Evolutionary conservation across 768 basidiomycete species (phyloP).

Genomic region (Trametes coccinea): DNA sequence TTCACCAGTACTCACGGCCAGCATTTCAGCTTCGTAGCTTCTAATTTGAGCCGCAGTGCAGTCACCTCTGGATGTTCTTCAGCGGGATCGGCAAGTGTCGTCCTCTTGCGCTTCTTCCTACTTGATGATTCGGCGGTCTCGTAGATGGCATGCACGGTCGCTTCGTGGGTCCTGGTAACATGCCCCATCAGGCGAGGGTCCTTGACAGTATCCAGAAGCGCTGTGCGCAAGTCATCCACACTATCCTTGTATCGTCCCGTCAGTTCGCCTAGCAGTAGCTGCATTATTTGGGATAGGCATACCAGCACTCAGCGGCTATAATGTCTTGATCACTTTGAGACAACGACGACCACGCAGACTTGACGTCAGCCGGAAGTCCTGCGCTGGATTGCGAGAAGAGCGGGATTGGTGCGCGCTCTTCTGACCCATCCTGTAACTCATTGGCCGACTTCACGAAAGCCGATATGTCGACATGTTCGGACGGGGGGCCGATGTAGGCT

Average conservation of each 20-base stretch:
- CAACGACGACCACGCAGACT: slow-evolving; percentile 9
- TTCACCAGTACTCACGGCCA: slow-evolving; percentile 53
- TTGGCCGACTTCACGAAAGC: slow-evolving; percentile 29
- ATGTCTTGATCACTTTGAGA: slow-evolving; percentile 17
- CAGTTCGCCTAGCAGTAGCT: neutral
- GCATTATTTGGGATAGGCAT: slow-evolving; percentile 1
- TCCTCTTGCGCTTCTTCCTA: slow-evolving; percentile 41
- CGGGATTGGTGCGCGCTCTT: slow-evolving; percentile 1
- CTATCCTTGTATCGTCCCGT: slow-evolving; percentile 36
- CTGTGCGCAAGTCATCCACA: slow-evolving; percentile 49
- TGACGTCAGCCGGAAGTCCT: slow-evolving; percentile 2
- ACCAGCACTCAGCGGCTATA: slow-evolving; percentile 41
- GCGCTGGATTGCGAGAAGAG: slow-evolving; percentile 7
- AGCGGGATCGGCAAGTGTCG: slow-evolving; percentile 37
- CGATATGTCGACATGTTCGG: slow-evolving; percentile 33
- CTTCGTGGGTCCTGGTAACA: slow-evolving; percentile 54
- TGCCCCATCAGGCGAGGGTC: slow-evolving; percentile 60
- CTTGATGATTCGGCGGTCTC: slow-evolving; percentile 36
- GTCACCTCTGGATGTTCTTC: slow-evolving; percentile 48
- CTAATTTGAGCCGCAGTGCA: slow-evolving; percentile 52
- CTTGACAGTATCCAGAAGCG: slow-evolving; percentile 49
- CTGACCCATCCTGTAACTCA: slow-evolving; percentile 11
- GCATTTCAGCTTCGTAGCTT: slow-evolving; percentile 50
- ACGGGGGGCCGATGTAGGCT: slow-evolving; percentile 29
- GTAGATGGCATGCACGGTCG: slow-evolving; percentile 40